Base-by-base conservation (phyloP, 805 yeast species). In the Wickerhamomyces bovis region DNA sequence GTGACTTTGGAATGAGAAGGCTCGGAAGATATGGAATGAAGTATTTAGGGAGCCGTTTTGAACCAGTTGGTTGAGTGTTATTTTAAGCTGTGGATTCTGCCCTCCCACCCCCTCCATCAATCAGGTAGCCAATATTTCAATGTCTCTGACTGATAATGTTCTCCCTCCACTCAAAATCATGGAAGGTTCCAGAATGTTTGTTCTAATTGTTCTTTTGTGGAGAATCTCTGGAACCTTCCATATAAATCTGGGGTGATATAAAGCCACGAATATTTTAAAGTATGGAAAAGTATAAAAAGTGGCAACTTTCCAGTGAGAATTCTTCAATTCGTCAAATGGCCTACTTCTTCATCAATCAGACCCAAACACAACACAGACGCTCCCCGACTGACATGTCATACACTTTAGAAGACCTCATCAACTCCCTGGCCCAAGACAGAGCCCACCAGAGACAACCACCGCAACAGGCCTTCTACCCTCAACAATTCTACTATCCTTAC, bases 401-500 rank as follows among this genome's bases (percentile, higher is more conserved):
- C 20, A 38, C 57, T 18, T 49, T 56, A 23, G 58, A 56, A n/a
- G 58, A 54, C 38, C 40, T 56, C 47, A 36, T 56, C 40, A 46
- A 51, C 19, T 58, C 60, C 12, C 43, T 54, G n/a, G 52, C 53
- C 15, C 45, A 47, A 30, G 47, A 46, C 21, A 44, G 36, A 21
- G n/a, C 20, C 20, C 11, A 33, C 18, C 39, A 39, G 11, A 25
- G 38, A 31, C 43, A 28, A 13, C 31, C 31, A 28, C 31, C 8
- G 11, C 31, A 8, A 13, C 42, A 46, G 15, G 21, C 21, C 30
- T 16, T 18, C 19, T 26, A 23, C 28, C 28, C 35, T 38, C 44
- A 16, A 21, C 35, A 31, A 8, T 28, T 30, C 25, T 21, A 33
- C 45, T 38, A 26, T 38, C 43, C 45, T 6, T 42, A 43, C 36